Base-by-base conservation (phyloP, 306 rosid species). In the Begonia masoniana region DNA sequence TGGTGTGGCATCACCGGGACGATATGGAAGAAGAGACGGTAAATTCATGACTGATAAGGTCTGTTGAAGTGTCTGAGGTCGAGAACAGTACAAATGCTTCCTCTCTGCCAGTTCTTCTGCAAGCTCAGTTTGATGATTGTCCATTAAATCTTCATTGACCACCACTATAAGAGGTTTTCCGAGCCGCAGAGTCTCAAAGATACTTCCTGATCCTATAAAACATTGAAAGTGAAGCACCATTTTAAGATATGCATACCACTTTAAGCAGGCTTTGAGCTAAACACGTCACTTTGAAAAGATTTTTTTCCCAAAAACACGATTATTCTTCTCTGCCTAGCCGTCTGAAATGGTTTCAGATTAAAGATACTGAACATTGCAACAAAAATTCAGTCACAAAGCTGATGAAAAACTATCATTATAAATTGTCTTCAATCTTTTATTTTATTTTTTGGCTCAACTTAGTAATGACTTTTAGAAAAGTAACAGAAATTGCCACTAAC, bases 61-160 rank as follows among this genome's bases (percentile, higher is more conserved):
- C 54, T 83, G 80, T 42, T 66, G 60, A 19, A 91, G 81, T 14
- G 84, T 75, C 54, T 73, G 84, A 50, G 94, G 95, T 19, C 78
- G 71, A 47, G 84, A 78, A 50, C 59, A 80, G 63, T 70, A 85
- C 60, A 85, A 35, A 74, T 89, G 91, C 63, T 78, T 82, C 81
- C 82, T 71, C 61, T 74, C 73, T 17, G 94, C 96, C 41, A 83
- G 87, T 68, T 83, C 94, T 68, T 80, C 94, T 10, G 83, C 84
- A 45, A 87, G 74, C 62, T 89, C 94, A 60, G 76, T 80, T 75
- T 89, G 97, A 73, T 89, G 97, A 69, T 82, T 89, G 77, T 85
- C 97, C 97, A 89, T 89, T 75, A 89, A 67, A 65, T 80, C 94
- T 72, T 89, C 87, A 54, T 85, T 89, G 36, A 85, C 94, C 53